phyloP scores from a whole-genome alignment of 176 grass and related monocot genomes.

The Guadua angustifolia region DNA sequence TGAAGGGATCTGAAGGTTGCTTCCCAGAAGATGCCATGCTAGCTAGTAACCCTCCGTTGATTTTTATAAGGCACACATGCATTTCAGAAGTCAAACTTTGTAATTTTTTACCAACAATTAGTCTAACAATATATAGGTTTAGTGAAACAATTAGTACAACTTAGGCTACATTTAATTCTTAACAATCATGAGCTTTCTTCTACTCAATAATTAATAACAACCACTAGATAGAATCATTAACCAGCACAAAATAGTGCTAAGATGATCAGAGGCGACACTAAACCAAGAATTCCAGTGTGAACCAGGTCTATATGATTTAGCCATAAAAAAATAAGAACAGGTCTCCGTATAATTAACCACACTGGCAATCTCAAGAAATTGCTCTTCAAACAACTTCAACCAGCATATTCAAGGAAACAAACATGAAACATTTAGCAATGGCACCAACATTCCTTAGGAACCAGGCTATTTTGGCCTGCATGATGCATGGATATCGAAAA shows the following conservation, averaged over 20 bases:
- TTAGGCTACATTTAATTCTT: constrained; percentile 1
- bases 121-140: neutral
- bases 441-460: constrained; percentile 57
- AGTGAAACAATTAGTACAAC: neutral
- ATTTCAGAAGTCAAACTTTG: neutral
- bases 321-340: neutral
- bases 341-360: neutral
- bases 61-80: neutral
- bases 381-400: constrained; percentile 23
- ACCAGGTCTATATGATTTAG: neutral
- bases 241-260: neutral
- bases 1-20: neutral
- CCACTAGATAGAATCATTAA: constrained; percentile 1
- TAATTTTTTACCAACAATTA: neutral
- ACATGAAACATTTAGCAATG: constrained; percentile 2
- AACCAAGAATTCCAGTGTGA: constrained; percentile 12
- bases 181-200: neutral
- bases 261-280: neutral
- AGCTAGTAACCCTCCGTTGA: neutral
- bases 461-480: constrained; percentile 43
- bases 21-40: neutral
- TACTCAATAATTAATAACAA: neutral
- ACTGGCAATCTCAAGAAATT: constrained; percentile 8
- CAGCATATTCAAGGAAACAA: no score
- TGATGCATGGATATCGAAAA: constrained; percentile 52